Conservation (phyloP, 352 stramenopile genomes). For the Lagenidium sp. region DNA sequence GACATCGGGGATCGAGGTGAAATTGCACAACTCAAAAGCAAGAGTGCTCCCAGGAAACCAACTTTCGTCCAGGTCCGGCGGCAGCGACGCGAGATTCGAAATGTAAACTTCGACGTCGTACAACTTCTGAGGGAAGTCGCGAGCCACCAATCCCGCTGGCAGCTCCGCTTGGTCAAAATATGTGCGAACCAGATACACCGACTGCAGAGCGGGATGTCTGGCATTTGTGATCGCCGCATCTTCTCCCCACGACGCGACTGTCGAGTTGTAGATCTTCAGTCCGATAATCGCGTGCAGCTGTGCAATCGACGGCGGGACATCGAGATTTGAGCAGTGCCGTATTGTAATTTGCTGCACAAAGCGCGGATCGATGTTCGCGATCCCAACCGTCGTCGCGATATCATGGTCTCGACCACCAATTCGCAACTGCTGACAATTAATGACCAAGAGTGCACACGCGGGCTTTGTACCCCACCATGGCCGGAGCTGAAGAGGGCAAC, state of each 20-base stretch:
- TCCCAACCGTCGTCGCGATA: background rate
- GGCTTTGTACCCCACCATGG: constrained; percentile 4
- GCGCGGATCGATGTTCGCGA: background rate
- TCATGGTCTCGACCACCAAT: background rate
- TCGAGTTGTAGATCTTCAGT: constrained; percentile 17
- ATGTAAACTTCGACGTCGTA: background rate
- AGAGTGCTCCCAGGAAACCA: constrained; percentile 1
- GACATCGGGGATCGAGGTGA: background rate
- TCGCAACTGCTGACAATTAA: too few relatives aligned
- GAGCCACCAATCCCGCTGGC: constrained; percentile 2
- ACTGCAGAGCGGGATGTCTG: constrained; percentile 3
- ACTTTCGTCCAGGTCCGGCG: background rate
- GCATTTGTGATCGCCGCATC: constrained; percentile 6
- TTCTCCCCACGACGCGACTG: constrained; percentile 1
- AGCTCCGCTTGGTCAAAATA: constrained; percentile 1
- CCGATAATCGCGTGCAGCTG: background rate
- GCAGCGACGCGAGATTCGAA: constrained; percentile 2
- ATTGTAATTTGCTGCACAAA: background rate
- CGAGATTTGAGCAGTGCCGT: constrained; percentile 2
- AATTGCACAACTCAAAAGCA: constrained; percentile 1
- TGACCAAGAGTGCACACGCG: constrained; percentile 3
- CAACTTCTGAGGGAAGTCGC: constrained; percentile 6
- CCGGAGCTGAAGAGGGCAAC: constrained; percentile 6
- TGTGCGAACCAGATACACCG: constrained; percentile 4
- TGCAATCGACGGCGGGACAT: background rate